Evolutionary conservation across 2,329 filamentous ascomycete species (phyloP).

Genomic region (Hymenotorrendiella dingleyae): DNA sequence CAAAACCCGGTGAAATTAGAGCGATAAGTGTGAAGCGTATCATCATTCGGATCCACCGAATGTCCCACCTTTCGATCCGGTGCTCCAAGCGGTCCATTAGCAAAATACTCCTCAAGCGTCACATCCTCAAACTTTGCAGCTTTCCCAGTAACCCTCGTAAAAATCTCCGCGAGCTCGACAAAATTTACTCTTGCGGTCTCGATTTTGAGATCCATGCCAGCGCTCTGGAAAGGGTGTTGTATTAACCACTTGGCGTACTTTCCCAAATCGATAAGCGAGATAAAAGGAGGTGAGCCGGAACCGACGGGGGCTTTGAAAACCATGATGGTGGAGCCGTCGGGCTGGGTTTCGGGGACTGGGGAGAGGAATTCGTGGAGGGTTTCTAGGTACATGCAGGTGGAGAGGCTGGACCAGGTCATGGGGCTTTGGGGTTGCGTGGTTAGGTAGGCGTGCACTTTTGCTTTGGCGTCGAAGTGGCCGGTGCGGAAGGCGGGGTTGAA

Average conservation of each 20-base stretch:
- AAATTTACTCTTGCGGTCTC: constrained; percentile 17
- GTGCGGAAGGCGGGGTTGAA: constrained; percentile 12
- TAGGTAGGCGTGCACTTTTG: constrained; percentile 20
- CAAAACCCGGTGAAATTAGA: constrained; percentile 10
- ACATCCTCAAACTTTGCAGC: constrained; percentile 10
- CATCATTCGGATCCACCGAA: not conserved
- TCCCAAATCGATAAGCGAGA: constrained; percentile 17
- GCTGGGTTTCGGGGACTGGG: constrained; percentile 6
- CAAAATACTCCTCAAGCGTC: constrained; percentile 4
- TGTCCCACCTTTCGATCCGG: not conserved
- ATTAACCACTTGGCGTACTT: constrained; percentile 23
- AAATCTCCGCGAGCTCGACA: constrained; percentile 9
- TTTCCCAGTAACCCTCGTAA: constrained; percentile 10
- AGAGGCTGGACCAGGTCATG: constrained; percentile 21
- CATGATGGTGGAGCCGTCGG: constrained; percentile 10
- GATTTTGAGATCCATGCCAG: constrained; percentile 19
- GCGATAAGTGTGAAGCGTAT: constrained; percentile 12
- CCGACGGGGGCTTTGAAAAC: constrained; percentile 8
- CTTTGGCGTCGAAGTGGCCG: constrained; percentile 21
- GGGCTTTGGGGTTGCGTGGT: constrained; percentile 9
- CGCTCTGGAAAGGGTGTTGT: constrained; percentile 13
- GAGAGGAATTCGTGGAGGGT: constrained; percentile 10
- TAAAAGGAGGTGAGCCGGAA: constrained; percentile 2
- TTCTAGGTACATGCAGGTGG: constrained; percentile 23
- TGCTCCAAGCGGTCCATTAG: not conserved